Evolutionary conservation across 2,329 filamentous ascomycete species (phyloP).

Genomic region (Tolypocladium tundrense): DNA sequence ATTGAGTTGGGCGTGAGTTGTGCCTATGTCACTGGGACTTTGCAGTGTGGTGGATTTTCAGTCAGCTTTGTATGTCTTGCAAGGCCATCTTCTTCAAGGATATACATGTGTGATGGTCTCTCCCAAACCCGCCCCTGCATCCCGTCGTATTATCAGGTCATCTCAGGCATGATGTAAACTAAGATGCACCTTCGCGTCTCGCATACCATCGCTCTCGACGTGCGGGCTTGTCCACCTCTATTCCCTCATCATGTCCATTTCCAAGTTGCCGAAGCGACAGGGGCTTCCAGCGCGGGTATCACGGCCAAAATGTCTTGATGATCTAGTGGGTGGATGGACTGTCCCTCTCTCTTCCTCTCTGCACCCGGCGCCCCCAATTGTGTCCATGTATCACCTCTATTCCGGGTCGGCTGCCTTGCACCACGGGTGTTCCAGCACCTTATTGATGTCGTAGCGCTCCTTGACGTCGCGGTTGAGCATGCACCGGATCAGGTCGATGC

Average conservation of each 20-base stretch:
- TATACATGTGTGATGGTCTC: background rate
- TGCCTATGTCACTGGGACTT: background rate
- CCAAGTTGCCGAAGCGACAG: background rate
- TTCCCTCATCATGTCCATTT: background rate
- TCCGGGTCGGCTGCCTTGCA: constrained; percentile 22
- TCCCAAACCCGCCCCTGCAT: background rate
- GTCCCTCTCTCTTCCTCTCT: background rate
- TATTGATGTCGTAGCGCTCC: constrained; percentile 71
- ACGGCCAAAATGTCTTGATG: background rate
- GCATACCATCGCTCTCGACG: background rate
- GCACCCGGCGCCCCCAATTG: background rate
- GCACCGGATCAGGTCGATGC: constrained; percentile 78
- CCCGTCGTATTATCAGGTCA: background rate
- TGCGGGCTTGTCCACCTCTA: background rate
- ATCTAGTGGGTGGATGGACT: background rate
- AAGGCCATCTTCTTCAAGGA: background rate
- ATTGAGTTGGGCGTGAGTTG: background rate
- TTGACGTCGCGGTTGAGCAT: constrained; percentile 91
- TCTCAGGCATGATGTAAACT: background rate
- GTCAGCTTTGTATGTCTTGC: background rate
- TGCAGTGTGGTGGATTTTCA: background rate
- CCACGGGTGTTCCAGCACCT: constrained; percentile 89
- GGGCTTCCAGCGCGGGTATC: constrained; percentile 1
- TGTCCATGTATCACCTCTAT: background rate
- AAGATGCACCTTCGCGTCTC: background rate